Base-by-base conservation (phyloP, 2,329 filamentous ascomycete species). In the Colletotrichum sp. region DNA sequence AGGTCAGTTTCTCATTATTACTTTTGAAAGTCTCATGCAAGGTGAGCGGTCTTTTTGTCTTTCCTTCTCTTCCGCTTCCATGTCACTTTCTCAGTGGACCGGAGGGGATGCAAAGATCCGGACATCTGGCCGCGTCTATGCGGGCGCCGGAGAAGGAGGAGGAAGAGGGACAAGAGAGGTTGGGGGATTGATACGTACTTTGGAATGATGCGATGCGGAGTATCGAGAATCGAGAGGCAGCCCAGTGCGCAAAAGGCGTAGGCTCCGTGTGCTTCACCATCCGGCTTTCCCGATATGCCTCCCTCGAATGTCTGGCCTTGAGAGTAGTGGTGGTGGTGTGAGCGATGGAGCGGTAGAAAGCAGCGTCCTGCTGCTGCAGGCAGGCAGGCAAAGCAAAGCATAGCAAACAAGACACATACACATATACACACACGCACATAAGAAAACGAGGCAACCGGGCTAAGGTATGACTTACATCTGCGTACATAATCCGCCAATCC, bases 241-340 rank as follows among this genome's bases (percentile, higher is more conserved):
- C 94, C 97, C 75, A 99, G 87, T 72, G 95, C 96, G 85, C 96
- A 98, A 85, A 99, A 99, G 30, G 96, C 95, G 86, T 99, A 99
- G 78, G 95, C 97, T 77, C 97, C 97, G 86, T 99, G 97, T 71
- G 96, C 97, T 89, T 99, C 97, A 78, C 94, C 93, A 75, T 93
- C 94, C 68, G 96, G 97, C 78, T 94, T 93, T 72, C 92, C 94
- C 78, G 95, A 96, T 79, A 99, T 96, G 65, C 97, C 97, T 78
- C 97, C 97, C 87, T 99, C 97, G 84, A 94, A 98, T 13, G 95
- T 98, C 89, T 99, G 96, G 83, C 95, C 94, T 61, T 95, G 73
- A 70, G 66, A 68, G 71, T 71, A 68, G 64, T 71, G 55, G 26
- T 59, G 55, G 21, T 24, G 21, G 55, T 59, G 30, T 61, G 59